phyloP scores from a whole-genome alignment of 768 basidiomycete species.

The Psilocybe tampanensis region DNA sequence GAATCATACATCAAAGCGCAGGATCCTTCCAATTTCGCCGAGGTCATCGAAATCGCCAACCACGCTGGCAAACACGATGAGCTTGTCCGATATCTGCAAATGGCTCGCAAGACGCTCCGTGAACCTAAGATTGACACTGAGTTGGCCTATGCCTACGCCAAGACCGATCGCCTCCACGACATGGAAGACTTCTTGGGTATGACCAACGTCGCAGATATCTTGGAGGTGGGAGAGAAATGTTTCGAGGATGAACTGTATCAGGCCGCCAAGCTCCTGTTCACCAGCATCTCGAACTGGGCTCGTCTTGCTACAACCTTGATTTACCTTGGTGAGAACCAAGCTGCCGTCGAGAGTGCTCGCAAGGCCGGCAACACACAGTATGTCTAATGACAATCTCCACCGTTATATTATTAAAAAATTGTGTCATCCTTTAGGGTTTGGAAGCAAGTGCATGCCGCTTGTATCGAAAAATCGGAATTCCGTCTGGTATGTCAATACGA shows the following conservation, averaged over 20 bases:
- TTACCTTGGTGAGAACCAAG: slow-evolving; percentile 97
- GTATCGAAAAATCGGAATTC: slow-evolving; percentile 97
- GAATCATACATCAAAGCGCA: slow-evolving; percentile 18
- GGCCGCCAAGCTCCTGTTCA: slow-evolving; percentile 93
- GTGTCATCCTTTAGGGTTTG: slow-evolving; percentile 71
- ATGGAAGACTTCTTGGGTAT: slow-evolving; percentile 99
- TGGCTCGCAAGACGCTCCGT: slow-evolving; percentile 95
- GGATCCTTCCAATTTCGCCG: slow-evolving; percentile 14
- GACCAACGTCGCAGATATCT: slow-evolving; percentile 97
- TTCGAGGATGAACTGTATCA: slow-evolving; percentile 99
- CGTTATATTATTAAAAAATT: not conserved
- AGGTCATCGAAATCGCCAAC: slow-evolving; percentile 91
- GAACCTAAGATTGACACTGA: slow-evolving; percentile 99
- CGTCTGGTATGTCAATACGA: slow-evolving; percentile 57
- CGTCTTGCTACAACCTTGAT: slow-evolving; percentile 97
- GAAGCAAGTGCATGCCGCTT: slow-evolving; percentile 99
- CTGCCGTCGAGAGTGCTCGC: slow-evolving; percentile 97
- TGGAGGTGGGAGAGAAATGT: slow-evolving; percentile 98
- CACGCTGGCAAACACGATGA: slow-evolving; percentile 90
- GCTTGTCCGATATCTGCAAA: slow-evolving; percentile 95
- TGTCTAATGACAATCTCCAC: slow-evolving; percentile 26
- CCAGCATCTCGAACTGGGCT: slow-evolving; percentile 98
- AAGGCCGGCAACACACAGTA: slow-evolving; percentile 99
- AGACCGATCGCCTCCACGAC: slow-evolving; percentile 94
- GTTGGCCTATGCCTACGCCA: slow-evolving; percentile 96